Evolutionary conservation across 805 yeast species (phyloP).

Genomic region (Zygoascus flipseniorum): DNA sequence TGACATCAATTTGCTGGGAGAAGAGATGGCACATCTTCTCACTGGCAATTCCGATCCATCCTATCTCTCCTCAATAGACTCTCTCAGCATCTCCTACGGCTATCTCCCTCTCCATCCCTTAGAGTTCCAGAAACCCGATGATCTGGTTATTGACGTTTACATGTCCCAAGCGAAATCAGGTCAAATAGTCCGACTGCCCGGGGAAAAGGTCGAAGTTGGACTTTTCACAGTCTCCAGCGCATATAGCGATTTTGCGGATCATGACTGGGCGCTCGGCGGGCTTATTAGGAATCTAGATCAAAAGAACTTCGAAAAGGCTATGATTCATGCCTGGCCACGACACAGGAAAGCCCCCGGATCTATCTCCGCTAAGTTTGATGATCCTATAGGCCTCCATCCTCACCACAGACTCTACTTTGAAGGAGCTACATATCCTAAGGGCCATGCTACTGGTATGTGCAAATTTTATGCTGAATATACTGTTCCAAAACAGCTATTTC

Average conservation of each 20-base stretch:
- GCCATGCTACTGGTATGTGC: conserved; percentile 28
- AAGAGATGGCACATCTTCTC: neutral
- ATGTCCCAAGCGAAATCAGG: conserved; percentile 2
- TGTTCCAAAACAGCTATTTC: conserved; percentile 39
- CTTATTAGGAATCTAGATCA: conserved; percentile 12
- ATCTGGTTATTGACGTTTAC: conserved; percentile 20
- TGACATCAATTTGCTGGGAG: neutral
- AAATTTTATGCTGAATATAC: conserved; percentile 36
- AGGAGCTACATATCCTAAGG: conserved; percentile 2
- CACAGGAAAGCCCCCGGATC: conserved; percentile 3
- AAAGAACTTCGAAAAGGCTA: conserved; percentile 9
- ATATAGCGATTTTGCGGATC: conserved; percentile 1
- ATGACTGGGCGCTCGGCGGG: conserved; percentile 15
- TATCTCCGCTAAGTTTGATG: conserved; percentile 10
- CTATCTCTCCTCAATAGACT: conserved; percentile 6
- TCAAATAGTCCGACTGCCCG: neutral
- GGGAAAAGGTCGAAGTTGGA: conserved; percentile 17
- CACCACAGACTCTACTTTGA: conserved; percentile 11
- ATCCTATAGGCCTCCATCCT: conserved; percentile 22
- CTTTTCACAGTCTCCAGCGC: conserved; percentile 9
- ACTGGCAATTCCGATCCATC: neutral
- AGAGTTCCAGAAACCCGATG: conserved; percentile 9
- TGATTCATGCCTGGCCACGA: conserved; percentile 11
- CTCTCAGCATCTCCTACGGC: conserved; percentile 15
- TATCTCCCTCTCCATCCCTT: conserved; percentile 9